These are phyloP conservation scores for Rosa hybrid DNA, from an alignment of 331 rosid genomes.

Conservation along the genomic window DNA sequence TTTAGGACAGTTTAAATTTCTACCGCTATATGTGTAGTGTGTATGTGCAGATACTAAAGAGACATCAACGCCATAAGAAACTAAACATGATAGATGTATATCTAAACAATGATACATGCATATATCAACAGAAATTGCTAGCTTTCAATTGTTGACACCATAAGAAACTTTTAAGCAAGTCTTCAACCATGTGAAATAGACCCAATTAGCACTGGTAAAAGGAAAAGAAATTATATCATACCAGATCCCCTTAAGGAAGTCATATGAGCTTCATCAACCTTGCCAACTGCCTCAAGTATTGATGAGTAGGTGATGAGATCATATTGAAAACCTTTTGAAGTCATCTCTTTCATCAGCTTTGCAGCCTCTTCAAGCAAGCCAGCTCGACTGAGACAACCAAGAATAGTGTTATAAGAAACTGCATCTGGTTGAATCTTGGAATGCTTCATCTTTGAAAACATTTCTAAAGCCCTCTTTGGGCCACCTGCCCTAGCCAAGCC, in stretches of 20 bases:
- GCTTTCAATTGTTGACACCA: not conserved
- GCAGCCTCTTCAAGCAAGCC: constrained; percentile 94
- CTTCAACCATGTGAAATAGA: not conserved
- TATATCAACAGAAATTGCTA: not conserved
- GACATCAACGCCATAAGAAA: not conserved
- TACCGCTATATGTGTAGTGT: not conserved
- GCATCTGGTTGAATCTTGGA: constrained; percentile 69
- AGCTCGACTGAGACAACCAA: constrained; percentile 84
- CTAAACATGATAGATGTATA: not conserved
- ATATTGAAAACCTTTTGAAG: constrained; percentile 62
- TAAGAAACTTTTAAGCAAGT: not conserved
- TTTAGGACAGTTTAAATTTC: not conserved
- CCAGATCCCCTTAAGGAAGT: constrained; percentile 15
- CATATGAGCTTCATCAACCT: constrained; percentile 58
- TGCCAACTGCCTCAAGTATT: constrained; percentile 92
- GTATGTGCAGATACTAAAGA: not conserved
- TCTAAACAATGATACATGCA: not conserved
- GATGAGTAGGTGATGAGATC: constrained; percentile 87
- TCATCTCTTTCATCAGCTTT: constrained; percentile 91
- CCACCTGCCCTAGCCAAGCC: constrained; percentile 81
- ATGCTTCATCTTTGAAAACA: constrained; percentile 65
- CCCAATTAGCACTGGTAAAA: not conserved
- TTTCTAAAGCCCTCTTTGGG: constrained; percentile 70
- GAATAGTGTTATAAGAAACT: constrained; percentile 82
- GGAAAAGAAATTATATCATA: constrained; percentile 10